Evolutionary conservation across 805 yeast genomes (phyloP).

Genomic region (Yamadazyma paraphyllophila): DNA sequence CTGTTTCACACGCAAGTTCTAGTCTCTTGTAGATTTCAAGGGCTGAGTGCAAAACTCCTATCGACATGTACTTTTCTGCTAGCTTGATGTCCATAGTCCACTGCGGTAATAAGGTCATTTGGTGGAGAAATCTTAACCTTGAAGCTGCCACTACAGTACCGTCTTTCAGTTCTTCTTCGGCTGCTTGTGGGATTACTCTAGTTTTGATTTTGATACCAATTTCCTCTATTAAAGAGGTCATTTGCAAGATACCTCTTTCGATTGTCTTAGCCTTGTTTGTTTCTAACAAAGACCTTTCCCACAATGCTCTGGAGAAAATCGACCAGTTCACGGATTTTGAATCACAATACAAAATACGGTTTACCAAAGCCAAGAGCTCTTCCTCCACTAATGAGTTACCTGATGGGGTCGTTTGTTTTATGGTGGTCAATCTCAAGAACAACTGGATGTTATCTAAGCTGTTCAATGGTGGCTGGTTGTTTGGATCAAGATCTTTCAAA

Average conservation of each 20-base stretch:
- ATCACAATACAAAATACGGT: slow-evolving; percentile 59
- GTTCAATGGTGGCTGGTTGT: slow-evolving; percentile 70
- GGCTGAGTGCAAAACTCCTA: slow-evolving; percentile 85
- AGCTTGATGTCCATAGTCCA: slow-evolving; percentile 81
- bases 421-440: slow-evolving; percentile 60
- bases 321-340: slow-evolving; percentile 60
- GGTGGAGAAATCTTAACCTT: slow-evolving; percentile 69
- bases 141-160: slow-evolving; percentile 41
- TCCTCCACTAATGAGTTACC: slow-evolving; percentile 72
- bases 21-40: slow-evolving; percentile 83
- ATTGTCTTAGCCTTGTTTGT: slow-evolving; percentile 78
- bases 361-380: slow-evolving; percentile 74
- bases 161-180: slow-evolving; percentile 21
- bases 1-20: slow-evolving; percentile 75
- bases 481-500: slow-evolving; percentile 65
- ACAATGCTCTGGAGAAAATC: slow-evolving; percentile 74
- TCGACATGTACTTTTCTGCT: slow-evolving; percentile 82
- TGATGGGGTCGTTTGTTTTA: slow-evolving; percentile 69
- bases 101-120: slow-evolving; percentile 73
- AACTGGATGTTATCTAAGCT: slow-evolving; percentile 75
- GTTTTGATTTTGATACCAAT: slow-evolving; percentile 65
- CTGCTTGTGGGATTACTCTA: slow-evolving; percentile 49
- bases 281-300: slow-evolving; percentile 88
- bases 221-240: slow-evolving; percentile 89
- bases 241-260: slow-evolving; percentile 90